Percentiles rank a stretch among this genome's conserved stretches.
phyloP scores from a whole-genome alignment of 176 grass and related monocot species.

The Triticum urartu region DNA sequence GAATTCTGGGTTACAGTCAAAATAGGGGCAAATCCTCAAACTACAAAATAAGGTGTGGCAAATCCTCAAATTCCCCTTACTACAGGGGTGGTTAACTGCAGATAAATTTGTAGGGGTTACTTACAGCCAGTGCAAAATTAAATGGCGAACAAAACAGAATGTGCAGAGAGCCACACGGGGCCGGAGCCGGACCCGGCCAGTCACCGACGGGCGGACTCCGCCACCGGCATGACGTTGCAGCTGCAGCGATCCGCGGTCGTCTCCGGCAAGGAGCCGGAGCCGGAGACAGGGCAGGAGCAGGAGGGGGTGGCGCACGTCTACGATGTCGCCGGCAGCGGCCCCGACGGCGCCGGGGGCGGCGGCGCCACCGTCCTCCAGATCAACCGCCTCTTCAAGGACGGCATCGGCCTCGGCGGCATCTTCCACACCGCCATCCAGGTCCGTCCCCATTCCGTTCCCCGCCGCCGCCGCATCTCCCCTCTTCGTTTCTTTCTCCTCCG shows the following conservation, averaged over 20 bases:
- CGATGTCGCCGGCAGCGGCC: conserved; percentile 38
- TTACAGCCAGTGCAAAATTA: not conserved
- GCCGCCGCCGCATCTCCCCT: not conserved
- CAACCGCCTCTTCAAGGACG: conserved; percentile 68
- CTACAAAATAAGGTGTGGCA: too few relatives aligned
- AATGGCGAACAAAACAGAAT: not conserved
- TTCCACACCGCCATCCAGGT: conserved; percentile 72
- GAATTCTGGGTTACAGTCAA: too few relatives aligned
- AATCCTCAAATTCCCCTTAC: too few relatives aligned
- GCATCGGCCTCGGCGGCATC: conserved; percentile 62
- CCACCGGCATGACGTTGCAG: not conserved
- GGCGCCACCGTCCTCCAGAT: conserved; percentile 48
- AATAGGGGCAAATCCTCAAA: too few relatives aligned
- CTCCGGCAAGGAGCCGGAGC: conserved; percentile 4
- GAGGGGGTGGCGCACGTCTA: conserved; percentile 61
- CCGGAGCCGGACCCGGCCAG: not conserved
- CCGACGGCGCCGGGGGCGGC: conserved; percentile 22
- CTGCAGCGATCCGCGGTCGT: not conserved
- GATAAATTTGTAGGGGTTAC: not conserved
- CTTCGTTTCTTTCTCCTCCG: not conserved
- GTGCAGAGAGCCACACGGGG: not conserved
- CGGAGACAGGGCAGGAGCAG: not conserved
- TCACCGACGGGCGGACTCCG: not conserved
- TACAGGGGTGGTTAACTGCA: not conserved
- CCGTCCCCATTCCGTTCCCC: not conserved